phyloP scores from a whole-genome alignment of 306 rosid species.

The Rosa lucieae region DNA sequence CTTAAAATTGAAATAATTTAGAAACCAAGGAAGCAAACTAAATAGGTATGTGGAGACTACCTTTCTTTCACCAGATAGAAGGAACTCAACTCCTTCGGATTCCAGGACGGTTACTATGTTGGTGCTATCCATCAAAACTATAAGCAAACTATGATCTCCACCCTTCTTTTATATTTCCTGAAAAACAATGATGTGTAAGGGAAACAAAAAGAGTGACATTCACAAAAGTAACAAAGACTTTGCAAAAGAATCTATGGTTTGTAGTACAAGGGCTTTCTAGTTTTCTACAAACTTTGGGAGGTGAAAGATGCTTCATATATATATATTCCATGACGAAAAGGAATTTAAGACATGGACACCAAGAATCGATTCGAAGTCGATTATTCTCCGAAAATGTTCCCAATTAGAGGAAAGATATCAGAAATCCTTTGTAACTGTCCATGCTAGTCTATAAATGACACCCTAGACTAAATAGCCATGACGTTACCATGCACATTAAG shows the following conservation, averaged over 20 bases:
- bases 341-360: neutral
- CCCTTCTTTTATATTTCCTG: constrained; percentile 16
- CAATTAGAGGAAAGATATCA: neutral
- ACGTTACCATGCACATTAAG: neutral
- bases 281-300: neutral
- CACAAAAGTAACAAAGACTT: constrained; percentile 24
- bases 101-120: constrained; percentile 48
- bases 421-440: neutral
- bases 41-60: constrained; percentile 32
- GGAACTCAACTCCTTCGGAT: constrained; percentile 74
- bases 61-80: constrained; percentile 68
- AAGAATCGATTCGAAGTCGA: constrained; percentile 2
- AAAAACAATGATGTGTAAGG: constrained; percentile 10
- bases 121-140: constrained; percentile 49
- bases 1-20: neutral
- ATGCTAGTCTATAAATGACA: neutral
- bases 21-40: neutral
- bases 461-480: neutral
- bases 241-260: neutral
- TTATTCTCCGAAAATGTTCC: constrained; percentile 6
- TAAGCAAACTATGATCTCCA: constrained; percentile 28
- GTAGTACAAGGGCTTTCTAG: neutral
- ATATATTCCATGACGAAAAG: constrained; percentile 7
- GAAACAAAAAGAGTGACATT: neutral
- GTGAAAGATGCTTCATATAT: neutral